A percentile compares a stretch with the other conserved stretches of the same genome.
These are phyloP conservation scores for Bruguiera parviflora DNA, from an alignment of 345 rosid species.

Conservation along the genomic window DNA sequence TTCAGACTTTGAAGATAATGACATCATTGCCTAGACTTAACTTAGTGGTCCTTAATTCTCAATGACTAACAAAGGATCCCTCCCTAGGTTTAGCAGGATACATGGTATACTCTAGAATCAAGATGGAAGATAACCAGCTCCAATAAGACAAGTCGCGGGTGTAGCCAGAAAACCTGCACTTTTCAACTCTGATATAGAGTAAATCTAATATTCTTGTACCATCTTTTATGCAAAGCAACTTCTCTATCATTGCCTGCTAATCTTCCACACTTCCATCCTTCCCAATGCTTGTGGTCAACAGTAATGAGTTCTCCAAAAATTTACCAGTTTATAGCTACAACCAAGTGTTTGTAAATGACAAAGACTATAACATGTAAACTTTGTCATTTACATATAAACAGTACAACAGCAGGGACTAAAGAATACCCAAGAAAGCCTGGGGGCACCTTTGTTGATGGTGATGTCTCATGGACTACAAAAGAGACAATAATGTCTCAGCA, in stretches of 20 bases:
- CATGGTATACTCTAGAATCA: not conserved
- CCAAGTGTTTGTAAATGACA: not conserved
- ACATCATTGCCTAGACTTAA: not conserved
- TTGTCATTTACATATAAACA: not conserved
- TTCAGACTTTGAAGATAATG: too few species aligned
- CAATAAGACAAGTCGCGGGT: constrained; percentile 3
- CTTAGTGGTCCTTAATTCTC: not conserved
- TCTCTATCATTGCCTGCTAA: not conserved
- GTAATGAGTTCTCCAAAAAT: not conserved
- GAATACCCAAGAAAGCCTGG: not conserved
- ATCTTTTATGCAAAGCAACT: not conserved
- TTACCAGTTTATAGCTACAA: not conserved
- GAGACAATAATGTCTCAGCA: not conserved
- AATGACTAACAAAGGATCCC: not conserved
- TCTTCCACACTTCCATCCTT: not conserved
- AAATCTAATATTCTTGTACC: not conserved
- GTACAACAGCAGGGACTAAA: not conserved
- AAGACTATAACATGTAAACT: not conserved
- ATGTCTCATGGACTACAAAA: not conserved
- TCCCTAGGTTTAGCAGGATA: not conserved
- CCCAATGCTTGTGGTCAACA: not conserved
- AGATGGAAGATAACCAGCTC: not conserved
- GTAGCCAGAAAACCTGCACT: not conserved
- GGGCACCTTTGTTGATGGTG: not conserved
- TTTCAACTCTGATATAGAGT: not conserved